These are phyloP conservation scores for Botryotinia narcissicola DNA, from an alignment of 2,329 filamentous ascomycete genomes.

Conservation along the genomic window DNA sequence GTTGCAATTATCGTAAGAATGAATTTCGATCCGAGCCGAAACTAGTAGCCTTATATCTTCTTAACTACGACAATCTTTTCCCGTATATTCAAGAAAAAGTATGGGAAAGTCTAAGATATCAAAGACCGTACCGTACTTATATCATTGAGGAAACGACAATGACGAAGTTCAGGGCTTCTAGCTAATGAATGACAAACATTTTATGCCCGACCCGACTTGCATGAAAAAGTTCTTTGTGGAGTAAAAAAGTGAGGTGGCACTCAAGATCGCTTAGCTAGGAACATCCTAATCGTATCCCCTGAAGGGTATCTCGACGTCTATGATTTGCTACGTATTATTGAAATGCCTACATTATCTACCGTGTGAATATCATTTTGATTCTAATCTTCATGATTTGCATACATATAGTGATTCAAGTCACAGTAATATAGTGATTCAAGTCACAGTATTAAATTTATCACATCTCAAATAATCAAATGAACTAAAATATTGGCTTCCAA, in stretches of 20 bases:
- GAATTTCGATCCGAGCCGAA: neutral
- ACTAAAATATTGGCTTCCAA: conserved; percentile 19
- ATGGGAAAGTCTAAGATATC: neutral
- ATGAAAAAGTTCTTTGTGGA: conserved; percentile 1
- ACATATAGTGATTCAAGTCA: neutral
- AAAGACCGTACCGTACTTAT: neutral
- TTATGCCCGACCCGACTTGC: neutral
- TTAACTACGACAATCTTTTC: neutral
- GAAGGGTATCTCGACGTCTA: neutral
- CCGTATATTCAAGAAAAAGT: neutral
- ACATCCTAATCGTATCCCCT: neutral
- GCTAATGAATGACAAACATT: neutral
- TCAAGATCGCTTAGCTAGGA: conserved; percentile 3
- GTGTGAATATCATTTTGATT: neutral
- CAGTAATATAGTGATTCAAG: neutral
- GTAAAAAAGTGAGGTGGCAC: conserved; percentile 7
- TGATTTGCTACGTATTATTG: neutral
- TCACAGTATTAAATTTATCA: neutral
- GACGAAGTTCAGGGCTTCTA: neutral
- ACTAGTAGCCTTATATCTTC: neutral
- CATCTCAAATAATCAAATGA: neutral
- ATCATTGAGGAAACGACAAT: neutral
- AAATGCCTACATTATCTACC: neutral
- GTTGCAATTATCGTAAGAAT: neutral
- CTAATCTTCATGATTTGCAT: neutral